Conservation (phyloP, 371 early-diverging fungal species). For the Mortierella sp. region DNA sequence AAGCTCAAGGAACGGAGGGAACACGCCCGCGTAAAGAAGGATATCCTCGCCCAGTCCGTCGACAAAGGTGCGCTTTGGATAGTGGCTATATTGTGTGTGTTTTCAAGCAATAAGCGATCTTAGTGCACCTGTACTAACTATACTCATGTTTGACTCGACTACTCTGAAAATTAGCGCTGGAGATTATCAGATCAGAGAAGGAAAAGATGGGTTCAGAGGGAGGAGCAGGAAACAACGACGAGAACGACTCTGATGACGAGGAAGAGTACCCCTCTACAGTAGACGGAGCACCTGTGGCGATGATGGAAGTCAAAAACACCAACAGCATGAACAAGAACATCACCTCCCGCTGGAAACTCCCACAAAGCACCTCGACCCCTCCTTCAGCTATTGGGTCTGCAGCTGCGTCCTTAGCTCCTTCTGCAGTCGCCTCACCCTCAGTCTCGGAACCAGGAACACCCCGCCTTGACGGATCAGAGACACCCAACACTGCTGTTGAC, state of each 20-base stretch:
- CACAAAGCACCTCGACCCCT: slow-evolving; percentile 39
- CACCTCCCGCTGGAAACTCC: slow-evolving; percentile 73
- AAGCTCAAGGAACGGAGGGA: slow-evolving; percentile 46
- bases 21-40: slow-evolving; percentile 46
- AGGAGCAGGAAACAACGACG: slow-evolving; percentile 15
- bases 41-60: slow-evolving; percentile 44
- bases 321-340: slow-evolving; percentile 85
- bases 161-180: slow-evolving; percentile 44
- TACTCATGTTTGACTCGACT: neutral
- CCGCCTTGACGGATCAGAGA: slow-evolving; percentile 29
- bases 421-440: slow-evolving; percentile 45
- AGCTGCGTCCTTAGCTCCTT: slow-evolving; percentile 40
- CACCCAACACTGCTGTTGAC: slow-evolving; percentile 9
- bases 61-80: slow-evolving; percentile 33
- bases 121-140: neutral
- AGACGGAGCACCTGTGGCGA: slow-evolving; percentile 43
- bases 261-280: slow-evolving; percentile 40
- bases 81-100: neutral
- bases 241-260: slow-evolving; percentile 47
- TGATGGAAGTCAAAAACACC: slow-evolving; percentile 63
- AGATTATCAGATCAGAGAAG: slow-evolving; percentile 43
- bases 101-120: neutral
- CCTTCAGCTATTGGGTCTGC: slow-evolving; percentile 11
- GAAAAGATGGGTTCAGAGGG: slow-evolving; percentile 32
- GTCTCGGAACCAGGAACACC: slow-evolving; percentile 49